Evolutionary conservation across 2,329 filamentous ascomycete species (phyloP).

Genomic region (Plenodomus biglobosus): DNA sequence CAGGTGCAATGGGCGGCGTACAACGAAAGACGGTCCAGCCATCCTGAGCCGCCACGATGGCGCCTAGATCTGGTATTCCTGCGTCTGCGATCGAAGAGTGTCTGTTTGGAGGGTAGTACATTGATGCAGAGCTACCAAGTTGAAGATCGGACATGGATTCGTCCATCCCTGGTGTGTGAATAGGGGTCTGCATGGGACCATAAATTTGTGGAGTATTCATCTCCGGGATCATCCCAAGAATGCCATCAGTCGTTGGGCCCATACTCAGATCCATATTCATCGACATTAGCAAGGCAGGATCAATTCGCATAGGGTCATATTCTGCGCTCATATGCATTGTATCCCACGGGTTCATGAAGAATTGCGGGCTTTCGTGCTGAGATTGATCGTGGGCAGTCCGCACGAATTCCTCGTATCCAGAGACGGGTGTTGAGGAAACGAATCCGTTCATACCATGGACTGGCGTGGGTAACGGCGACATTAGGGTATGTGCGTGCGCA

Average conservation of each 20-base stretch:
- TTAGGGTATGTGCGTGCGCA: constrained; percentile 28
- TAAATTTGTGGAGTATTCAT: constrained; percentile 43
- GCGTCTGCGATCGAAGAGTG: constrained; percentile 46
- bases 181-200: constrained; percentile 49
- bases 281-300: constrained; percentile 49
- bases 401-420: constrained; percentile 51
- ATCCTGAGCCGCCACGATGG: constrained; percentile 54
- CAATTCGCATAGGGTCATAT: constrained; percentile 49
- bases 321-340: constrained; percentile 50
- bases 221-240: constrained; percentile 51
- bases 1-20: constrained; percentile 52
- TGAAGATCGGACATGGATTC: constrained; percentile 52
- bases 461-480: constrained; percentile 45
- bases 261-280: constrained; percentile 51
- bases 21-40: constrained; percentile 57
- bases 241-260: constrained; percentile 43
- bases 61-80: constrained; percentile 48
- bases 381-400: constrained; percentile 44
- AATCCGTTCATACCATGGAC: constrained; percentile 45
- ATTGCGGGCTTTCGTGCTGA: constrained; percentile 49
- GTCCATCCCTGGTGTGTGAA: constrained; percentile 52
- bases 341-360: constrained; percentile 53
- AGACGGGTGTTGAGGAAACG: constrained; percentile 49
- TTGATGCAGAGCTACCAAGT: constrained; percentile 46
- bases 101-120: constrained; percentile 45